Evolutionary conservation across 2,329 filamentous ascomycete species (phyloP), one percentile per base, ranked within the genome.

Genomic region (Ophiostoma sp.): DNA sequence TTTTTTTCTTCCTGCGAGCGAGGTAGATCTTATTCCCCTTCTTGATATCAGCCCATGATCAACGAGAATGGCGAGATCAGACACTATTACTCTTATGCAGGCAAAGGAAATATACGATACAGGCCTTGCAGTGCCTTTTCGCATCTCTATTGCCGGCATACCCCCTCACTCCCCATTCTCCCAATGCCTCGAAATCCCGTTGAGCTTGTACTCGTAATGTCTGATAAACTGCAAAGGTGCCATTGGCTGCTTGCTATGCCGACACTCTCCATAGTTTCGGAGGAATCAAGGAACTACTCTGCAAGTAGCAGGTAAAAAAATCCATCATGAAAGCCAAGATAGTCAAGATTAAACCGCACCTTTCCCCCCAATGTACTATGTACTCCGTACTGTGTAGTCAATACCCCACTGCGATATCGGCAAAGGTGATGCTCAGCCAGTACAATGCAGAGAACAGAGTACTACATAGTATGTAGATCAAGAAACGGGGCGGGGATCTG

Each of bases 191-290:
- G 36, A 31, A 33, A 17, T 17, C 23, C 8, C n/a, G 15, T 7
- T 13, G 11, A 7, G 27, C 57, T 20, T 33, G 31, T 64, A 3
- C 57, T 20, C 17, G 31, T 64, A 3, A 33, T 36, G 54, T 64
- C 70, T 70, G 72, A 73, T 73, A 73, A 72, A 72, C 71, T 33
- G 36, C 44, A 3, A 54, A 44, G 27, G 60, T 36, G 69, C 57
- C 52, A 73, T 73, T 73, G 72, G 72, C 65, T 67, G 62, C 33
- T 62, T 33, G 57, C 31, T 20, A 62, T 35, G 7, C 15, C 27
- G 15, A 35, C 10, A 15, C n/a, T 27, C 13, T 62, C 57, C 57
- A 27, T n/a, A 48, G n/a, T 35, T n/a, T 57, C 52, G 52, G 52
- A 57, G 52, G n/a, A 57, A 57, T 57, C 52, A 57, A 57, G 52